These are phyloP conservation scores for Dipodascus albidus DNA, from an alignment of 805 yeast genomes.

Conservation along the genomic window DNA sequence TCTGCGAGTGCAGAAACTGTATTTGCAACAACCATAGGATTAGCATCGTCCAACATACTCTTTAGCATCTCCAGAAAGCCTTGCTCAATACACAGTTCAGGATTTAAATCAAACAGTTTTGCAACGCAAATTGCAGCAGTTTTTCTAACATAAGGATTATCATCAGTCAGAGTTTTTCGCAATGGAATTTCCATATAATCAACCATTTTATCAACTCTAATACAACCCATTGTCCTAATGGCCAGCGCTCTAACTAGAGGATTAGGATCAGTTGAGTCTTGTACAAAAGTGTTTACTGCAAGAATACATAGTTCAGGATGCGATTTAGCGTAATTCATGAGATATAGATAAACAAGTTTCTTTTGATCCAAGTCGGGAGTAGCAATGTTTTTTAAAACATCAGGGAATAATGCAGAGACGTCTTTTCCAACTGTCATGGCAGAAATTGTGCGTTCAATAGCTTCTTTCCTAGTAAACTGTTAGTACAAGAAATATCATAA, in stretches of 20 bases:
- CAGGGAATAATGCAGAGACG: slow-evolving; percentile 89
- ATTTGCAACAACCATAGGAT: slow-evolving; percentile 97
- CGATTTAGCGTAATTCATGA: slow-evolving; percentile 95
- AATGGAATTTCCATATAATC: slow-evolving; percentile 91
- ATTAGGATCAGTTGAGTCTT: slow-evolving; percentile 91
- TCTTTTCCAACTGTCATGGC: slow-evolving; percentile 98
- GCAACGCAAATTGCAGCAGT: slow-evolving; percentile 98
- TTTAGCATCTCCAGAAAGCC: slow-evolving; percentile 69
- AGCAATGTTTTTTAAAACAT: slow-evolving; percentile 90
- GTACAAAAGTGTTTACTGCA: slow-evolving; percentile 94
- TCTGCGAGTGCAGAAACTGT: slow-evolving; percentile 80
- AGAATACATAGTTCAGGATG: slow-evolving; percentile 92
- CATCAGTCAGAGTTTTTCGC: slow-evolving; percentile 74
- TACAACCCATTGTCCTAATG: slow-evolving; percentile 97
- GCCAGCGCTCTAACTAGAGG: slow-evolving; percentile 95
- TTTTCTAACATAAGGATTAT: slow-evolving; percentile 93
- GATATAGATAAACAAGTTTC: slow-evolving; percentile 84
- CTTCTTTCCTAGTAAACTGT: slow-evolving; percentile 58
- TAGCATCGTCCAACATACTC: slow-evolving; percentile 65
- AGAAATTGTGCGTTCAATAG: slow-evolving; percentile 91
- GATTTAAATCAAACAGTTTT: slow-evolving; percentile 77
- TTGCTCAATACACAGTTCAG: slow-evolving; percentile 70
- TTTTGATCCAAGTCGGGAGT: slow-evolving; percentile 95
- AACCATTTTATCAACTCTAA: slow-evolving; percentile 87
- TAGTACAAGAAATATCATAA: not conserved